Evolutionary conservation across 768 basidiomycete species (phyloP).

Genomic region (Mycena rosella): DNA sequence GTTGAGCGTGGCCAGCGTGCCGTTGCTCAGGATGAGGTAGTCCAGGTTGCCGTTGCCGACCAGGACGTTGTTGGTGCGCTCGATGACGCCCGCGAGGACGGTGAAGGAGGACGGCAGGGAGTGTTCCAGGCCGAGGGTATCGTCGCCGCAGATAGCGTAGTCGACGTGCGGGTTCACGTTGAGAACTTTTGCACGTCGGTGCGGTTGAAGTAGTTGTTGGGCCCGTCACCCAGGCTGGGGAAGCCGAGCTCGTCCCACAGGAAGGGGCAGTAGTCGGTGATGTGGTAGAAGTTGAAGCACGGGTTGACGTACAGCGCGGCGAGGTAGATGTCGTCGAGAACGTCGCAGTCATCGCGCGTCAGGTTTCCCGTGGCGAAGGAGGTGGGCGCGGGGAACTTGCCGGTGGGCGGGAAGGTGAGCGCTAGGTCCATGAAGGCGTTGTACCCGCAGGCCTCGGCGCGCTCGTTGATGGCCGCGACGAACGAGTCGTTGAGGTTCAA

Average conservation of each 20-base stretch:
- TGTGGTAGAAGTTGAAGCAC: conserved; percentile 24
- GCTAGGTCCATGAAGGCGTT: conserved; percentile 18
- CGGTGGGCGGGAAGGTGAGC: conserved; percentile 23
- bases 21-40: conserved; percentile 19
- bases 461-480: conserved; percentile 19
- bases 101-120: conserved; percentile 16
- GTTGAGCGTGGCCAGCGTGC: conserved; percentile 24
- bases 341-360: conserved; percentile 11
- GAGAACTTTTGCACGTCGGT: conserved; percentile 17
- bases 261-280: conserved; percentile 25
- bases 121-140: conserved; percentile 9
- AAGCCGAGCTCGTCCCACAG: conserved; percentile 16
- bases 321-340: conserved; percentile 10
- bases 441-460: conserved; percentile 22
- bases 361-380: conserved; percentile 18
- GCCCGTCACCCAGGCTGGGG: conserved; percentile 11
- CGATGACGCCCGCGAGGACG: conserved; percentile 17
- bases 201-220: conserved; percentile 18
- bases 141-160: conserved; percentile 11
- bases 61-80: conserved; percentile 16
- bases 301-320: conserved; percentile 19
- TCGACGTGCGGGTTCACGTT: conserved; percentile 18
- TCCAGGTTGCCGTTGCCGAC: conserved; percentile 21
- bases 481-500: conserved; percentile 22
- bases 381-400: conserved; percentile 22